Base-by-base conservation (phyloP, 2,329 filamentous ascomycete species). In the Monosporascus cannonballus region DNA sequence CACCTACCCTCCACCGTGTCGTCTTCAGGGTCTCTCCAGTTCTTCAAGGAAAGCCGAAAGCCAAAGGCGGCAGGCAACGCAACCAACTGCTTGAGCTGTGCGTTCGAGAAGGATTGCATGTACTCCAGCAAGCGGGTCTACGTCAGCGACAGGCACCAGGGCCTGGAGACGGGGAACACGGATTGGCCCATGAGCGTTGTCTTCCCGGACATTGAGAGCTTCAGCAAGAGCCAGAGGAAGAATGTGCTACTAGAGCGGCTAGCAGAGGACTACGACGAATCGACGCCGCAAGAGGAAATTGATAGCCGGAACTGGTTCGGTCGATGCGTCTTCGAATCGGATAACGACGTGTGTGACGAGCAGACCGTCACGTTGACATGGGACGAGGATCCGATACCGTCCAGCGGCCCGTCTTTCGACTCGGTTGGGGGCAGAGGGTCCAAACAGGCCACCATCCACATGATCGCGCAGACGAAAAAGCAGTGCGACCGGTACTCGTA, bases 261-360 rank as follows among this genome's bases (percentile, higher is more conserved):
- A 7, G 59, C 71, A 20, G 76, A 82, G 49, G 79, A 84, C 63
- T 84, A 85, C 54, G 72, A 77, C 15, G 64, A 70, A 1, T 65
- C 69, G 6, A 81, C 76, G 0, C 74, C 78, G 4, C 68, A 73
- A 50, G 64, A 70, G 1, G 71, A 76, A n/a, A 66, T 79, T 1
- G 74, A 75, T 3, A 71, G 73, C 5, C 73, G 77, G 9, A 86
- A 86, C 58, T 87, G 91, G 90, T 97, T 91, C 65, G 94, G 94
- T 0, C 84, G 93, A n/a, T 99, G 94, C 66, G 94, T 97, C 1
- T 97, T 86, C 72, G 94, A 96, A 67, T 77, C 86, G 4, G 91
- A 96, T 71, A 99, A 97, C 71, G 85, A 95, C 64, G 94, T 97
- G 42, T 90, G 86, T 63, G 94, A 99, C 68, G 90, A 97, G 64